Percentiles rank a stretch among this genome's conserved stretches.
phyloP scores from a whole-genome alignment of 2,329 filamentous ascomycete species.

The Botrytis paeoniae region DNA sequence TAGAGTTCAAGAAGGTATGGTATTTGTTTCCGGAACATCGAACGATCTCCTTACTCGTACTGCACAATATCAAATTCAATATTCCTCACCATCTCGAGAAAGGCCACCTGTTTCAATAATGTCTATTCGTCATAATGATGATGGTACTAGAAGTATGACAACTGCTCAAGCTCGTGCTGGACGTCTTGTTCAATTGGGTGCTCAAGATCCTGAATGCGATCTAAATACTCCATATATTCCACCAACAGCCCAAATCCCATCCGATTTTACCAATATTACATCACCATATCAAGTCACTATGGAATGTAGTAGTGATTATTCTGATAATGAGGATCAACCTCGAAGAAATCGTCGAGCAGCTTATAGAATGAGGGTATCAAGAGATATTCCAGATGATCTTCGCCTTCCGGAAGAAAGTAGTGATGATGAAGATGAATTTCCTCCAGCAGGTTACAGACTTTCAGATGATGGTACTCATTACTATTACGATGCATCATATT shows the following conservation, averaged over 20 bases:
- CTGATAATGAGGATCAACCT: constrained; percentile 43
- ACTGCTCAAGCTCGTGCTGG: constrained; percentile 45
- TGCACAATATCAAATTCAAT: constrained; percentile 71
- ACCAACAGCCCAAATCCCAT: constrained; percentile 54
- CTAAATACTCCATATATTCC: constrained; percentile 24
- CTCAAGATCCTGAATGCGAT: constrained; percentile 40
- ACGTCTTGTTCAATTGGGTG: constrained; percentile 45
- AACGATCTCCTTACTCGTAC: constrained; percentile 73
- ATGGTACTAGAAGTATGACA: constrained; percentile 50
- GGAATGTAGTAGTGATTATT: constrained; percentile 53
- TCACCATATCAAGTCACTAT: constrained; percentile 55
- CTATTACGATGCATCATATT: background rate
- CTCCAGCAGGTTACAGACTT: background rate
- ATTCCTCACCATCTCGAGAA: constrained; percentile 40
- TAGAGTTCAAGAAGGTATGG: constrained; percentile 85
- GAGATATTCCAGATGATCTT: constrained; percentile 48
- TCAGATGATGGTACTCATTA: background rate
- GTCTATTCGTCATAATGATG: constrained; percentile 52
- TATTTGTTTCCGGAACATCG: constrained; percentile 84
- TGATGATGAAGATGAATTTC: constrained; percentile 17
- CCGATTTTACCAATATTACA: constrained; percentile 49
- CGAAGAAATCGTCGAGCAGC: constrained; percentile 51
- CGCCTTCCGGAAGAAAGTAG: constrained; percentile 27
- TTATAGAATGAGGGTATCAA: constrained; percentile 49
- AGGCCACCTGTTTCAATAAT: constrained; percentile 42